These are phyloP conservation scores for Phytophthora capsici DNA, from an alignment of 352 stramenopile species.

Conservation along the genomic window DNA sequence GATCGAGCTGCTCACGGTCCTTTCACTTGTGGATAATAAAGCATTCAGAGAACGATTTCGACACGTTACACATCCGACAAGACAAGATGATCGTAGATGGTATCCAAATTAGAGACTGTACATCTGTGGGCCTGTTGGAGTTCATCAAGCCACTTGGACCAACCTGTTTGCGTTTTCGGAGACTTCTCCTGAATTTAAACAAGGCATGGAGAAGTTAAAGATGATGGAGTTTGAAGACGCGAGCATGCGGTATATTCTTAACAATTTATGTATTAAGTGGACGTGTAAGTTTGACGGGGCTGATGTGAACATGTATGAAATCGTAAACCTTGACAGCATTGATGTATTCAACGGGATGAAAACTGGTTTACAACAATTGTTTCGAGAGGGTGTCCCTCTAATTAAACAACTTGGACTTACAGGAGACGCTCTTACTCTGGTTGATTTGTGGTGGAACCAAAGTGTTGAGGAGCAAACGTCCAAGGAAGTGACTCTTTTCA, in stretches of 20 bases:
- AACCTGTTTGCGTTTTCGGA: background rate
- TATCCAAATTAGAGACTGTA: background rate
- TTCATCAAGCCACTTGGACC: background rate
- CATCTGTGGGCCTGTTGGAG: background rate
- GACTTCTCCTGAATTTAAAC: background rate
- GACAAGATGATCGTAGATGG: background rate
- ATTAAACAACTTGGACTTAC: background rate
- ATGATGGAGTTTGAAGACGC: background rate
- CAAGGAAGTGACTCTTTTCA: background rate
- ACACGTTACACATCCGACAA: background rate
- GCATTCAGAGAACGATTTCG: background rate
- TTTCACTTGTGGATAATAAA: background rate
- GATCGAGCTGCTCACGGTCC: background rate
- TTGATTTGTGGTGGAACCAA: background rate
- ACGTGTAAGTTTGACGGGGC: background rate
- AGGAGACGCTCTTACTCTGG: no score
- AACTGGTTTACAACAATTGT: background rate
- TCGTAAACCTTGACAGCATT: no score
- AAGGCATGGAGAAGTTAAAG: background rate
- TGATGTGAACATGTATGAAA: no score
- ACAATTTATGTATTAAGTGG: background rate
- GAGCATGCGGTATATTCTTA: no score
- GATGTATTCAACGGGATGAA: no score
- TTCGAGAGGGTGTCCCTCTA: background rate
- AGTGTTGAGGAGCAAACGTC: no score